Base-by-base conservation (phyloP, 2,329 filamentous ascomycete species). In the Penicillium sp. region DNA sequence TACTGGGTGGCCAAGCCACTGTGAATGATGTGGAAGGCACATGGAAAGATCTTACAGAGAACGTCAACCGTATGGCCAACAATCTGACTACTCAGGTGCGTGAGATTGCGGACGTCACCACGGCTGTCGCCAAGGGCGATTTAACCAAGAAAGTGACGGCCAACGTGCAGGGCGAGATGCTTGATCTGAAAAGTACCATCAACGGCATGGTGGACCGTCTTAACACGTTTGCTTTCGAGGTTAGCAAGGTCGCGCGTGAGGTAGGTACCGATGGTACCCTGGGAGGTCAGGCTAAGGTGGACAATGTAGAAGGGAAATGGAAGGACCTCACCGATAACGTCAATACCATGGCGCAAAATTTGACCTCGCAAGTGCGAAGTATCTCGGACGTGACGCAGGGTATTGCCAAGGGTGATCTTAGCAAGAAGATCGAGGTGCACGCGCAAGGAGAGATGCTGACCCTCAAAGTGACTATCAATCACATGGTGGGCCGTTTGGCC, bases 51-150 rank as follows among this genome's bases (percentile, higher is more conserved):
- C 81, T 99, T 59, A 99, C 93, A 3, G 89, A 92, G 69, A 92
- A 92, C 60, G 93, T 97, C 76, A 97, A 97, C 77, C 90, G 92
- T 63, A 97, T 97, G 93, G 93, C 93, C 70, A 95, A 94, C 83
- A 97, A 97, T 73, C 79, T 97, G 66, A 97, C 93, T 3, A 96
- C 94, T 5, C 93, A 97, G 79, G 94, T 97, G 71, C 88, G 93
- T 78, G 92, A 97, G 75, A 97, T 97, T 66, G 94, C 93, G 58
- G 91, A 93, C 69, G 94, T 97, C 55, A 97, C 93, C 3, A 96
- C 92, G 1, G 93, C 93, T 55, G 93, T 97, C 58, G 93, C 93
- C 48, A 90, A 89, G 73, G 93, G 93, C 69, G 93, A 97, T 75
- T 80, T 97, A 58, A 96, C 91, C 58, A 91, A 94, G 77, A 97